phyloP scores from a whole-genome alignment of 1,284 basidiomycete species.

The Pholiota adiposa region DNA sequence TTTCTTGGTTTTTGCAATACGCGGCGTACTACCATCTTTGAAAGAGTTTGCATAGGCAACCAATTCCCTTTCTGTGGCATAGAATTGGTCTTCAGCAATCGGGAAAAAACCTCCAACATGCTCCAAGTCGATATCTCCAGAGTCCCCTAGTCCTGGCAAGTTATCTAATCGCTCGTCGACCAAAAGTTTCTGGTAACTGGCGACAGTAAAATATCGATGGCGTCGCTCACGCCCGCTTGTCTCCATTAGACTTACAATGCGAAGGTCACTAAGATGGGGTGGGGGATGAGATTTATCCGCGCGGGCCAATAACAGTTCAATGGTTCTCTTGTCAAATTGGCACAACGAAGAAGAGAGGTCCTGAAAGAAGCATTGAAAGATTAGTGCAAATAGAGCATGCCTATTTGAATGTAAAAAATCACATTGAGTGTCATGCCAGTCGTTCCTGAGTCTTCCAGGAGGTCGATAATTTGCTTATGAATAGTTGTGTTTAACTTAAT shows the following conservation, averaged over 20 bases:
- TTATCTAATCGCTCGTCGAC: constrained; percentile 63
- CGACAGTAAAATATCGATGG: constrained; percentile 76
- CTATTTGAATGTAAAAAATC: constrained; percentile 23
- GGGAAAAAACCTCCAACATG: constrained; percentile 57
- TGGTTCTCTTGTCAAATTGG: constrained; percentile 76
- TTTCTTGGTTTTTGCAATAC: constrained; percentile 30
- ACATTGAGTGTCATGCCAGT: constrained; percentile 76
- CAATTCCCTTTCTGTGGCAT: constrained; percentile 46
- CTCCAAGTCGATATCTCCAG: constrained; percentile 49
- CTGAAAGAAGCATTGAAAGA: constrained; percentile 40
- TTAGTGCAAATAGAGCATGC: too few species aligned
- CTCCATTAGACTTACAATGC: constrained; percentile 71
- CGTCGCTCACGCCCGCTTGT: constrained; percentile 80
- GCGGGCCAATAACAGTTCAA: constrained; percentile 75
- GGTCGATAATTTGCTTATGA: constrained; percentile 75
- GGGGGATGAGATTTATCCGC: constrained; percentile 68
- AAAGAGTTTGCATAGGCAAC: constrained; percentile 52
- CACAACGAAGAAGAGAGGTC: constrained; percentile 68
- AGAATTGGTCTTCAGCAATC: constrained; percentile 53
- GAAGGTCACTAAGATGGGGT: constrained; percentile 69
- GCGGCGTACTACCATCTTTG: constrained; percentile 34
- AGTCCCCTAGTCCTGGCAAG: constrained; percentile 35
- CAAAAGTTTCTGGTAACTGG: constrained; percentile 60
- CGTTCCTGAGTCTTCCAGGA: constrained; percentile 67
- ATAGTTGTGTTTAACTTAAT: constrained; percentile 67